A percentile compares a stretch with the other conserved stretches of the same genome.
These are phyloP conservation scores for Conoideocrella luteorostrata DNA, from an alignment of 2,329 filamentous ascomycete genomes.

Conservation along the genomic window DNA sequence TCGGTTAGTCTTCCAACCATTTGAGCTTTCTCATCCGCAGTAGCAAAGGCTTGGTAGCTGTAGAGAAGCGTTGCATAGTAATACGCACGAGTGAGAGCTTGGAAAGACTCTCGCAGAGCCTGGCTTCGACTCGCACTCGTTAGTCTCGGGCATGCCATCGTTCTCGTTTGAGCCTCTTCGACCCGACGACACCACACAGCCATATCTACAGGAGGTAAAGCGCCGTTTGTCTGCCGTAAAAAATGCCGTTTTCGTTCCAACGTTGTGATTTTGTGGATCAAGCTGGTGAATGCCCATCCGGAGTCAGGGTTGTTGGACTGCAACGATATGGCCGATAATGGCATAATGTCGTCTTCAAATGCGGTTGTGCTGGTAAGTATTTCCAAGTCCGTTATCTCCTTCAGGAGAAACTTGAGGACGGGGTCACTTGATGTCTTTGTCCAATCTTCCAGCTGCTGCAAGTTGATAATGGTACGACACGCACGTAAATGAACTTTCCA, in stretches of 20 bases:
- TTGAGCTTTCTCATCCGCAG: not conserved
- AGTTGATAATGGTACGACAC: conserved; percentile 7
- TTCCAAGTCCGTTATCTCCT: conserved; percentile 10
- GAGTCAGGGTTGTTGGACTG: conserved; percentile 1
- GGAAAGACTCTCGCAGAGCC: conserved; percentile 10
- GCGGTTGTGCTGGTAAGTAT: conserved; percentile 5
- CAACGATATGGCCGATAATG: not conserved
- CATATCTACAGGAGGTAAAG: conserved; percentile 3
- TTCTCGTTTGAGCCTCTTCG: not conserved
- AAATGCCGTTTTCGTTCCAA: conserved; percentile 5
- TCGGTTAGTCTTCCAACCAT: not conserved
- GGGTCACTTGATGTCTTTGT: conserved; percentile 1
- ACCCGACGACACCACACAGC: conserved; percentile 1
- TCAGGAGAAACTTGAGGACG: conserved; percentile 7
- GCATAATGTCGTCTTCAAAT: conserved; percentile 4
- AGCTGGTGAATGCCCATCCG: conserved; percentile 8
- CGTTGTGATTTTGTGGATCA: conserved; percentile 7
- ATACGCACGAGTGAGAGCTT: conserved; percentile 12
- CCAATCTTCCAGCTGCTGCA: not conserved
- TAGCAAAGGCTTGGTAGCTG: conserved; percentile 14
- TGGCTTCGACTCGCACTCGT: conserved; percentile 4
- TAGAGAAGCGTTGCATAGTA: conserved; percentile 15
- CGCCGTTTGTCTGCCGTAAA: not conserved
- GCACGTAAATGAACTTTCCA: conserved; percentile 10
- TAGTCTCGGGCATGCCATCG: conserved; percentile 10